Base-by-base conservation (phyloP, 176 grass and related monocot species). In the Zoysia pacifica region DNA sequence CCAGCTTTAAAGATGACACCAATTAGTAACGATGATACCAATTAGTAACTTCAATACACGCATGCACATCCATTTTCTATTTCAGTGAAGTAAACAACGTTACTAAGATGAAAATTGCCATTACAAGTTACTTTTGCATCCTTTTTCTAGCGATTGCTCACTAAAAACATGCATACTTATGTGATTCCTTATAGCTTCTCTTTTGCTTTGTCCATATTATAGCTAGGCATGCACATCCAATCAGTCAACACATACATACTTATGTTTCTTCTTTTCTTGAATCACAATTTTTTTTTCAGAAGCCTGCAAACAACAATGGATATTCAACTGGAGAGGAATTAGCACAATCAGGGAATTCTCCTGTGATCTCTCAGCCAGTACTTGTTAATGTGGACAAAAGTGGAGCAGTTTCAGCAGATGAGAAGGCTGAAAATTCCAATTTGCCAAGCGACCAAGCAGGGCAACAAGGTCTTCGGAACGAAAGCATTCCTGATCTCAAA, bases 341-440 rank as follows among this genome's bases (percentile, higher is more conserved):
- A 80, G 71, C 66, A 16, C 69, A 45, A 48, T 53, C 90, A 64
- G 90, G 83, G 44, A 87, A 86, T 63, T 94, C 88, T 76, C 84
- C 90, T 7, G 86, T 91, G 47, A 94, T 94, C 62, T 98, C 88
- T 59, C 90, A 94, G 37, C 90, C 95, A n/a, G 80, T 91, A 49
- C 92, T 89, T 40, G 81, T 94, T 62, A 94, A 37, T 35, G 15
- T 63, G 62, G 69, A 83, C 51, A 87, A 87, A 42, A 81, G 73
- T 79, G 68, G 68, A 86, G 52, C 60, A 75, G 76, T 58, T 39
- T 69, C 85, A 9, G 41, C 76, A 37, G 72, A 72, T n/a, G 76
- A 69, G 65, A 86, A 86, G 16, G 76, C 48, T 73, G 82, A 83
- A 86, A 80, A 58, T 83, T 70, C 75, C 58, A 63, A 77, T 77